Base-by-base conservation (phyloP, 257 asterid genomes). In the Thymus quinquecostatus region DNA sequence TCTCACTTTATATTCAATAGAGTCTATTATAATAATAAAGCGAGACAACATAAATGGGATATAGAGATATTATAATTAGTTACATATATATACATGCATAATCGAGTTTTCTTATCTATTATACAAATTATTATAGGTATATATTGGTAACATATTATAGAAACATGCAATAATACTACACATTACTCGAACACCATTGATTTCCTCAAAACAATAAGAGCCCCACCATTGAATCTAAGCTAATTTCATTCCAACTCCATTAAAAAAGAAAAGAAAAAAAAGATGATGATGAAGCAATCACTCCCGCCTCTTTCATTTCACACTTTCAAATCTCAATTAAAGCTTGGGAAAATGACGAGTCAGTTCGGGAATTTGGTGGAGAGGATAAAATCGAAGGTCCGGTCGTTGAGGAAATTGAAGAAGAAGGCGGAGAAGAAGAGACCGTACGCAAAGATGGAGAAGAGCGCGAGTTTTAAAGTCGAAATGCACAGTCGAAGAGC, bases 401-500 rank as follows among this genome's bases (percentile, higher is more conserved):
- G 86, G 49, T 75, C 88, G 67, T 13, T 85, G 86, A 88, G 82
- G 89, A 90, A 87, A 69, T 71, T 85, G 71, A 88, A 88, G 88
- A 92, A 43, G 48, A 36, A 36, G 40, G 5, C 3, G 4, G 5
- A 36, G 2, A 36, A 36, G 4, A 34, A 34, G 38, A 34, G 4
- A 72, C 95, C 97, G 14, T 90, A 92, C 79, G 34, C 81, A 1
- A 90, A 88, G 75, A 92, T 92, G 91, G 96, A 90, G 69, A 92
- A 90, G 73, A 92, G 96, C 47, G 88, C 95, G 27, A 90, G 96
- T 5, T 91, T 92, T 5, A 85, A 75, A 66, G 87, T 90, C 4
- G 92, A 92, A 89, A 90, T 92, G 72, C 91, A 92, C 29, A 90
- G 96, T 83, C 84, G 85, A 14, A 88, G 83, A 51, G 98, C 98